A percentile compares a stretch with the other conserved stretches of the same genome.
These are phyloP conservation scores for Diplogelasinospora grovesii DNA, from an alignment of 495 filamentous ascomycete species.

Conservation along the genomic window DNA sequence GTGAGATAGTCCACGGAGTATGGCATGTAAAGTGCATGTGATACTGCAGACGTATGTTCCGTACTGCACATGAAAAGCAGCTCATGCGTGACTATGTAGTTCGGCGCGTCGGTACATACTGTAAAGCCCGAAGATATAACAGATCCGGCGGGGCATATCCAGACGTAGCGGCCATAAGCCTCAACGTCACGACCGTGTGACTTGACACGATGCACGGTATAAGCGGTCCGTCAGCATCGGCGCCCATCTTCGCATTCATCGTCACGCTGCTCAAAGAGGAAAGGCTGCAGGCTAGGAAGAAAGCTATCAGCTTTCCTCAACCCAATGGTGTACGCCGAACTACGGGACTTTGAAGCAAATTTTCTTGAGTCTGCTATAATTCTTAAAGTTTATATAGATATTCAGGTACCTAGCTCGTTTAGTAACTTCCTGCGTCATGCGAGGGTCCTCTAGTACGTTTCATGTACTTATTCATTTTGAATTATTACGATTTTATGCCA, in stretches of 20 bases:
- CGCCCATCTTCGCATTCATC: slow-evolving; percentile 49
- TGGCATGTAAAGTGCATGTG: no score
- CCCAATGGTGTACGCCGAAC: slow-evolving; percentile 46
- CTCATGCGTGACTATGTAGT: no score
- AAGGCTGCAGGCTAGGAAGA: slow-evolving; percentile 47
- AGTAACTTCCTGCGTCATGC: no score
- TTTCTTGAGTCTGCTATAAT: slow-evolving; percentile 6
- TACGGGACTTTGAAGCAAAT: slow-evolving; percentile 6
- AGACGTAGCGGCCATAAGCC: slow-evolving; percentile 48
- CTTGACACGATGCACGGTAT: background rate
- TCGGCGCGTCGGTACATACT: no score
- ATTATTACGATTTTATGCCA: no score
- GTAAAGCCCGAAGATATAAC: background rate
- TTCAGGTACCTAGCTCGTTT: no score
- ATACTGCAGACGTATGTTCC: no score
- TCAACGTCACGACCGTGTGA: slow-evolving; percentile 28
- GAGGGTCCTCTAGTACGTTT: no score
- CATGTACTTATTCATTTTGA: no score
- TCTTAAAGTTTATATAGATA: no score
- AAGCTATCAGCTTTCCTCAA: slow-evolving; percentile 41
- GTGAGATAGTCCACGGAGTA: no score
- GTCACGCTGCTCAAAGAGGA: slow-evolving; percentile 58
- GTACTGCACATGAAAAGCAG: no score
- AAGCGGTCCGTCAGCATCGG: slow-evolving; percentile 48
- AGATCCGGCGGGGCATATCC: slow-evolving; percentile 40